Conservation (phyloP, 495 filamentous ascomycete species). For the Aspergillus avenaceus region DNA sequence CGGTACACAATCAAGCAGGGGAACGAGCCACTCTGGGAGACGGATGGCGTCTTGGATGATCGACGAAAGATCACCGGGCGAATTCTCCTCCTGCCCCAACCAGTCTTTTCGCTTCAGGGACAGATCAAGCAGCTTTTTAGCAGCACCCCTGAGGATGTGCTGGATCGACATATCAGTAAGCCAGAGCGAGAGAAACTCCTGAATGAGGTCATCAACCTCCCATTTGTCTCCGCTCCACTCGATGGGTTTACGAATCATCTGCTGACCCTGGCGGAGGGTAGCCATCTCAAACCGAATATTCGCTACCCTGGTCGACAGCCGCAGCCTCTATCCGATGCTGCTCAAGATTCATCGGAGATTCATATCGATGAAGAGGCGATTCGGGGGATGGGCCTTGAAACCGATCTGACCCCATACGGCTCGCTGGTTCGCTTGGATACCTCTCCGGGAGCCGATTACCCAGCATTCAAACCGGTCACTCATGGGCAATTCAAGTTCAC, state of each 20-base stretch:
- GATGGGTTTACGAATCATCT: conserved; percentile 39
- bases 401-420: conserved; percentile 30
- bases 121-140: conserved; percentile 31
- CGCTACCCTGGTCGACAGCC: conserved; percentile 9
- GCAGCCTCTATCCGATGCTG: conserved; percentile 12
- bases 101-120: conserved; percentile 29
- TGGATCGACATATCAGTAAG: neutral
- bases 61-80: conserved; percentile 30
- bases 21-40: neutral
- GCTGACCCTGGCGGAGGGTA: conserved; percentile 34
- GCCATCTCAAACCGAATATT: conserved; percentile 40
- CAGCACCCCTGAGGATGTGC: conserved; percentile 10
- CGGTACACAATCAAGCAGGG: neutral
- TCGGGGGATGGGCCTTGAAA: conserved; percentile 14
- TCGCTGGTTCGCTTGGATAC: neutral
- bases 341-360: conserved; percentile 5
- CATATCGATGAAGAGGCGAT: conserved; percentile 7
- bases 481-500: conserved; percentile 45
- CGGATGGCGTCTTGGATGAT: conserved; percentile 12
- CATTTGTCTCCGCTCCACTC: conserved; percentile 33
- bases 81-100: conserved; percentile 41
- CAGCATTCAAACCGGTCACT: conserved; percentile 40
- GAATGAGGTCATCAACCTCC: conserved; percentile 29
- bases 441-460: neutral
- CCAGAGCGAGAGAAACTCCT: conserved; percentile 5